Percentiles rank a stretch among this genome's conserved stretches.
phyloP scores from a whole-genome alignment of 2,329 filamentous ascomycete genomes.

The Sporothrix protearum region DNA sequence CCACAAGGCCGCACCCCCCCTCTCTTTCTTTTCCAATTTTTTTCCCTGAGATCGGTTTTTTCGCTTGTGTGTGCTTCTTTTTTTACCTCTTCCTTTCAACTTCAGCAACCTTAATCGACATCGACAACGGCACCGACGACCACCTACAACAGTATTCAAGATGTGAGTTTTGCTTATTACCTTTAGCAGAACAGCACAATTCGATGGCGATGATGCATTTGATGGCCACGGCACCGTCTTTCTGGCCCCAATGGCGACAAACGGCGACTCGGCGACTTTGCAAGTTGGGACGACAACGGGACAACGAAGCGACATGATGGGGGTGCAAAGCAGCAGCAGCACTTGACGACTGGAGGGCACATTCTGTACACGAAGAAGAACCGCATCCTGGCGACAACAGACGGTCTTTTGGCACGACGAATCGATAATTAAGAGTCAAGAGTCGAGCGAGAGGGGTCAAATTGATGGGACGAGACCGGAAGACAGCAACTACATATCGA shows the following conservation, averaged over 20 bases:
- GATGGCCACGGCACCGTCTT: conserved; percentile 10
- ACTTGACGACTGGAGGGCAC: background rate
- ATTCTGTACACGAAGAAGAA: background rate
- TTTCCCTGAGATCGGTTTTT: conserved; percentile 19
- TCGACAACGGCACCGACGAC: conserved; percentile 25
- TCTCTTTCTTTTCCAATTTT: conserved; percentile 22
- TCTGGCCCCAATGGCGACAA: background rate
- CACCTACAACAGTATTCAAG: conserved; percentile 26
- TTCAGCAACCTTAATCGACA: conserved; percentile 20
- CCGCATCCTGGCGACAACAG: background rate
- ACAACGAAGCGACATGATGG: background rate
- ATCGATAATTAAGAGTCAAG: no score
- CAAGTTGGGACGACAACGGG: background rate
- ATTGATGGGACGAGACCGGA: background rate
- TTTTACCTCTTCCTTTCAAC: conserved; percentile 14
- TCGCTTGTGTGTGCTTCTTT: conserved; percentile 22
- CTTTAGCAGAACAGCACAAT: conserved; percentile 20
- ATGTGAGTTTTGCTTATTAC: conserved; percentile 25
- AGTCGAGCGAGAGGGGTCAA: background rate
- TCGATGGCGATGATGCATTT: conserved; percentile 23
- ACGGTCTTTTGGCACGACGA: background rate
- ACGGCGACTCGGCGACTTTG: background rate
- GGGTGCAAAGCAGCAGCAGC: background rate
- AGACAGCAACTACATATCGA: background rate
- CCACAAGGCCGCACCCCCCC: conserved; percentile 15